These are phyloP conservation scores for Mastigamoeba balamuthi DNA, from an alignment of 78 protist species.

Conservation along the genomic window DNA sequence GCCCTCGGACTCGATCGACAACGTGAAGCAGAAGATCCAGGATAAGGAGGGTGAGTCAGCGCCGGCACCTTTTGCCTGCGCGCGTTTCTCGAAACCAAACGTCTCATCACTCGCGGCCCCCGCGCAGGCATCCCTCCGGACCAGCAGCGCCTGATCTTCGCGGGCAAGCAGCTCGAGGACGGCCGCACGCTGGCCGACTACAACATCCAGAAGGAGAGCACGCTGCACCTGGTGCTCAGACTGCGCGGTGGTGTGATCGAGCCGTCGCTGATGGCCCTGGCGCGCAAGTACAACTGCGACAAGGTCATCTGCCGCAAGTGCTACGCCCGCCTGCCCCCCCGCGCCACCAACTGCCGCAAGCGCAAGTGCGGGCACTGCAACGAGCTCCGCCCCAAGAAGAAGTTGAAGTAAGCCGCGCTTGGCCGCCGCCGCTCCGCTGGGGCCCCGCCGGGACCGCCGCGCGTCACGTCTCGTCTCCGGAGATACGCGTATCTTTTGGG, in stretches of 20 bases:
- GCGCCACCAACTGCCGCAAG: conserved; percentile 99
- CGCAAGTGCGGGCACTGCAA: conserved; percentile 98
- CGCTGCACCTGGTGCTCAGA: conserved; percentile 92
- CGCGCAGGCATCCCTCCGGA: conserved; percentile 97
- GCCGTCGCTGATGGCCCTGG: conserved; percentile 94
- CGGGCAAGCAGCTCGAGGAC: conserved; percentile 97
- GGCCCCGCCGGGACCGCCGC: no score
- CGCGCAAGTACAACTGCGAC: conserved; percentile 94
- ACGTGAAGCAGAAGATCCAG: conserved; percentile 96
- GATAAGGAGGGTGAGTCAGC: conserved; percentile 82
- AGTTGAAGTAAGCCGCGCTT: conserved; percentile 94
- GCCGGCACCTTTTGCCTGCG: neutral
- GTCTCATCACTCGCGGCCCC: neutral
- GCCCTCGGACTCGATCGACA: conserved; percentile 88
- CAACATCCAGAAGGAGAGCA: conserved; percentile 97
- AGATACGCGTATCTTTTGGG: no score
- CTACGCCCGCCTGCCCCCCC: conserved; percentile 97
- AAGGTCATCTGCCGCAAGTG: conserved; percentile 98
- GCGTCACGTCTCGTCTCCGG: no score
- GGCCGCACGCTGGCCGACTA: conserved; percentile 95
- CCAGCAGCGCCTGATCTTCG: conserved; percentile 97
- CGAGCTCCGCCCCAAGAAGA: conserved; percentile 98
- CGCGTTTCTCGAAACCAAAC: neutral
- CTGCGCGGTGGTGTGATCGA: conserved; percentile 97
- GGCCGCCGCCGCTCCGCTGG: no score